These are phyloP conservation scores for Corymbia citriodora DNA, from an alignment of 441 rosid species.

Conservation along the genomic window DNA sequence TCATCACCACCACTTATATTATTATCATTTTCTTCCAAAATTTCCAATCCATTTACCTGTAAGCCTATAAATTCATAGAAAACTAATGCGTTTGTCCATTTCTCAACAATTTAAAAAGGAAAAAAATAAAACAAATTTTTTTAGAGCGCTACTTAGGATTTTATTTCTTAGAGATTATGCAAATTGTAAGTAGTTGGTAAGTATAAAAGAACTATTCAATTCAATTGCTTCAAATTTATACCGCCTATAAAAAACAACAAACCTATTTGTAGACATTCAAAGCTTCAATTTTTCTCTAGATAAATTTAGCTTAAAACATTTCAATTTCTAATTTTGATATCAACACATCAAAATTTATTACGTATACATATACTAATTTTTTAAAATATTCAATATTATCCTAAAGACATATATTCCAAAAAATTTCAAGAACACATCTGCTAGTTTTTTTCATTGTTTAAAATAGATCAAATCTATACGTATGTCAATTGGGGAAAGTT, in stretches of 20 bases:
- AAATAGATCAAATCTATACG: background rate
- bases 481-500: background rate
- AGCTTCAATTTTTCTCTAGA: background rate
- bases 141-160: background rate
- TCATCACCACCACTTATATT: background rate
- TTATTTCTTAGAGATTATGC: background rate
- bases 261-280: background rate
- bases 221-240: background rate
- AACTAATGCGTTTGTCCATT: background rate
- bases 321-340: no score
- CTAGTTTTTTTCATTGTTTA: background rate
- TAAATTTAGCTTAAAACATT: background rate
- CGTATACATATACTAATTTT: background rate
- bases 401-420: background rate
- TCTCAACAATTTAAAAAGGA: background rate
- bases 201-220: background rate
- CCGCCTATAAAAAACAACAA: accelerated
- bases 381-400: background rate
- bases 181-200: background rate
- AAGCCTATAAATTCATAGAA: background rate
- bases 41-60: background rate
- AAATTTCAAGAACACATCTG: background rate
- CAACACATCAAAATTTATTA: background rate
- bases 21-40: background rate
- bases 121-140: background rate